Base-by-base conservation (phyloP, 495 filamentous ascomycete genomes). In the Bathelium albidoporum region DNA sequence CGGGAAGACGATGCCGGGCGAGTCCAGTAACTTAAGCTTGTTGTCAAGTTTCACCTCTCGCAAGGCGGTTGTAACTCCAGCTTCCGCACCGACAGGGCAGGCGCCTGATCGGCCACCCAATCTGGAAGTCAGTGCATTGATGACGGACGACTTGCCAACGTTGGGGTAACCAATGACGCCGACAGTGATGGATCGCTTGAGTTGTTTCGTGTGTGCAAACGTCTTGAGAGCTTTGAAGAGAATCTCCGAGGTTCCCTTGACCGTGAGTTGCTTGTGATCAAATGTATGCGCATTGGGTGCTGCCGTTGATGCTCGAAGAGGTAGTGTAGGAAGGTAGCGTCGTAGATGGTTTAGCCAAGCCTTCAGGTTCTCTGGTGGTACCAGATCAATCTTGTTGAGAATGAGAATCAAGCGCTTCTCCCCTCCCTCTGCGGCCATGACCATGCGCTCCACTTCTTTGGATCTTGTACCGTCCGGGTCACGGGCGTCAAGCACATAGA, bases 111-210 rank as follows among this genome's bases (percentile, higher is more conserved):
- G 78, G 63, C 86, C 84, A 65, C 89, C 87, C 34, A 96, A 77
- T 53, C 90, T 87, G 34, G 89, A 86, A 3, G 88, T 88, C 39
- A 97, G 86, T 10, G 90, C 88, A 73, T 97, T 97, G 82, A 97
- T 96, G 65, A 97, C 89, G 55, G 91, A 95, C 18, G 90, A 95
- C 76, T 97, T 97, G 73, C 93, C 93, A 65, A 96, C 93, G 75
- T 97, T 97, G 64, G 93, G 93, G 77, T 96, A 96, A 45, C 93
- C 93, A 70, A 97, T 92, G 55, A 97, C 87, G 67, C 93, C 93
- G 62, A 97, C 92, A 52, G 87, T 90, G 71, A 94, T 85, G 60
- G 92, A 86, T 55, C 93, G 87, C 79, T 95, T 95, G 66, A 96
- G 79, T 68, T 91, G 85, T 75, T 87, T 88, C 63, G 82, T 80